Evolutionary conservation across 129 eudicot genomes (phyloP).

Genomic region (Flaveria robusta): DNA sequence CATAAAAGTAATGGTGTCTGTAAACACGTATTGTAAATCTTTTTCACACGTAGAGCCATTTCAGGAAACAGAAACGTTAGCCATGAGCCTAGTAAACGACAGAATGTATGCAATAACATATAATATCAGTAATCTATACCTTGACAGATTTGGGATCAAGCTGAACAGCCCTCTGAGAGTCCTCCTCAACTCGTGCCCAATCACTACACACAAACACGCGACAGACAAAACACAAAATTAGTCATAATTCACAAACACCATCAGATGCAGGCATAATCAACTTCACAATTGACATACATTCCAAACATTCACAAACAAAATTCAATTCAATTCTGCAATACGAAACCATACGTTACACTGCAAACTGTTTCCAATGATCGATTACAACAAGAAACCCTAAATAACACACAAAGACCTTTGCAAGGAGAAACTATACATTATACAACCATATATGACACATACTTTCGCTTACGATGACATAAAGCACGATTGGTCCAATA

Average conservation of each 20-base stretch:
- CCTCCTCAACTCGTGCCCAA: slow-evolving; percentile 37
- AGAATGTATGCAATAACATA: not conserved
- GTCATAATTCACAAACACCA: not conserved
- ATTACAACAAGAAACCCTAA: not conserved
- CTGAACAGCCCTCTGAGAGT: slow-evolving; percentile 31
- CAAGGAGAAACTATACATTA: too few relatives aligned
- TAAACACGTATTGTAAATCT: not conserved
- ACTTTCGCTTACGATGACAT: slow-evolving; percentile 81
- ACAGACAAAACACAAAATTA: not conserved
- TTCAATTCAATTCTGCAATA: slow-evolving; percentile 7
- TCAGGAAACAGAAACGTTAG: not conserved
- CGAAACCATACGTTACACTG: not conserved
- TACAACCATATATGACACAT: slow-evolving; percentile 4
- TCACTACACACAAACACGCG: slow-evolving; percentile 26
- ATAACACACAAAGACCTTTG: not conserved
- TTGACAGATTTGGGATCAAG: slow-evolving; percentile 38
- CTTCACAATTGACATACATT: slow-evolving; percentile 9
- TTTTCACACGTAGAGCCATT: not conserved
- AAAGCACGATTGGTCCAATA: slow-evolving; percentile 95
- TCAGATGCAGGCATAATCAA: slow-evolving; percentile 4
- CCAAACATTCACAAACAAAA: not conserved
- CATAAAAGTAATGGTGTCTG: not conserved
- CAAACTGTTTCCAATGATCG: not conserved
- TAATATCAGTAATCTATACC: slow-evolving; percentile 17
- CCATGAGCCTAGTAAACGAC: slow-evolving; percentile 13